Percentiles rank a stretch among this genome's conserved stretches.
phyloP scores from a whole-genome alignment of 148 eudicot species.

The Arbutus unedo region DNA sequence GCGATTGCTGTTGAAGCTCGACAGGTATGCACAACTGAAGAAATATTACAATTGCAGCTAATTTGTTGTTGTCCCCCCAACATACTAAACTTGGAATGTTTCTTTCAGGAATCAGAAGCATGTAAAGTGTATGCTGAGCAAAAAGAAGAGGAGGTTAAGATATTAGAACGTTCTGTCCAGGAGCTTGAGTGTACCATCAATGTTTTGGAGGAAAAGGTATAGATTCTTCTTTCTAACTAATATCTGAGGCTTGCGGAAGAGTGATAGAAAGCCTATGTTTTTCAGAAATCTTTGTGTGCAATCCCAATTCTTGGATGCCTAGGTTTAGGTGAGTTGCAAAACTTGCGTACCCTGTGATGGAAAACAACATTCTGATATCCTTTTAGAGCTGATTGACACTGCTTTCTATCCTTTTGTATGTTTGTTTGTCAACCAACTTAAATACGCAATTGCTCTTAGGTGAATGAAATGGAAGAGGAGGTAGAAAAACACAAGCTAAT shows the following conservation, averaged over 20 bases:
- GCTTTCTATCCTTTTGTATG: neutral
- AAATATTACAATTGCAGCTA: conserved; percentile 8
- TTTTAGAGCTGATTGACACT: neutral
- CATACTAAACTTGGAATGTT: neutral
- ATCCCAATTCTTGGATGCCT: neutral
- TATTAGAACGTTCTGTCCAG: conserved; percentile 58
- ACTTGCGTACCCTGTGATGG: conserved; percentile 4
- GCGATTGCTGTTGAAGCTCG: conserved; percentile 62
- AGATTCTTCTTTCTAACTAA: conserved; percentile 1
- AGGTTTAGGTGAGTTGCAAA: neutral
- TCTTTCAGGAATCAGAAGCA: conserved; percentile 51
- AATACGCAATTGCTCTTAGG: conserved; percentile 27
- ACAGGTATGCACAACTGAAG: conserved; percentile 37
- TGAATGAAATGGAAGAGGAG: conserved; percentile 64
- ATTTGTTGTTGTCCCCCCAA: neutral
- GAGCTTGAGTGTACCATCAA: conserved; percentile 66
- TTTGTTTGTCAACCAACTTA: conserved; percentile 12
- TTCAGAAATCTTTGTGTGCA: neutral
- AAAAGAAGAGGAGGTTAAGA: conserved; percentile 70
- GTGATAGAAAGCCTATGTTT: neutral
- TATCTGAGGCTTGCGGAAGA: neutral
- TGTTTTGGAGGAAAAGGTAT: conserved; percentile 60
- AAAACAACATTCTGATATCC: neutral
- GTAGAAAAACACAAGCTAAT: conserved; percentile 42
- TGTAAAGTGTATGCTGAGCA: conserved; percentile 60